Conservation (phyloP, 2,329 filamentous ascomycete genomes). For the Xylaria sp. region DNA sequence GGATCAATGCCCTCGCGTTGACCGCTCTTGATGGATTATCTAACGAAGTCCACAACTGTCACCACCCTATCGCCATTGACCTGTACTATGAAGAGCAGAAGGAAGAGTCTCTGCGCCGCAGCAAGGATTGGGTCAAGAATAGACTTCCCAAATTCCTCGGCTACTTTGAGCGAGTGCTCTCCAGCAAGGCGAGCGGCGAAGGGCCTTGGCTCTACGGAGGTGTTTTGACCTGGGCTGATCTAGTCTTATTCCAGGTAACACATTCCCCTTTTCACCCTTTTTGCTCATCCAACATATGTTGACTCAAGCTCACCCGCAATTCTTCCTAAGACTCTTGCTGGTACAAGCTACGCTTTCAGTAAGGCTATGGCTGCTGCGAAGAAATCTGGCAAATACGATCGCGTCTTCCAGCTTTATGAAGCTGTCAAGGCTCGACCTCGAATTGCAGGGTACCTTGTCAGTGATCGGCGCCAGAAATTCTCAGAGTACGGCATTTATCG, state of each 20-base stretch:
- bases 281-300: not conserved
- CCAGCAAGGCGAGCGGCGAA: constrained; percentile 60
- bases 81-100: constrained; percentile 81
- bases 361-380: constrained; percentile 68
- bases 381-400: constrained; percentile 64
- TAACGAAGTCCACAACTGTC: constrained; percentile 77
- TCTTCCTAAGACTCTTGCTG: constrained; percentile 60
- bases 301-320: not conserved
- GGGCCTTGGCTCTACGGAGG: constrained; percentile 70
- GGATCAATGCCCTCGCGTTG: constrained; percentile 70
- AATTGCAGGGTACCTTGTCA: constrained; percentile 74
- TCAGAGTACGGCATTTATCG: constrained; percentile 71
- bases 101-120: constrained; percentile 67
- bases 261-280: not conserved
- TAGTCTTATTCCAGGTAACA: constrained; percentile 74
- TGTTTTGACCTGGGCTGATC: constrained; percentile 74
- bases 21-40: constrained; percentile 76
- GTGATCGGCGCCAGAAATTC: constrained; percentile 70
- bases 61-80: constrained; percentile 71
- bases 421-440: constrained; percentile 69
- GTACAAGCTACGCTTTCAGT: constrained; percentile 73
- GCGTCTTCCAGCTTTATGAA: constrained; percentile 71
- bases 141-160: constrained; percentile 77
- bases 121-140: constrained; percentile 66
- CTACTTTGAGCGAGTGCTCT: constrained; percentile 73